Conservation (phyloP, 2,329 filamentous ascomycete genomes). For the Cercospora berteroae region DNA sequence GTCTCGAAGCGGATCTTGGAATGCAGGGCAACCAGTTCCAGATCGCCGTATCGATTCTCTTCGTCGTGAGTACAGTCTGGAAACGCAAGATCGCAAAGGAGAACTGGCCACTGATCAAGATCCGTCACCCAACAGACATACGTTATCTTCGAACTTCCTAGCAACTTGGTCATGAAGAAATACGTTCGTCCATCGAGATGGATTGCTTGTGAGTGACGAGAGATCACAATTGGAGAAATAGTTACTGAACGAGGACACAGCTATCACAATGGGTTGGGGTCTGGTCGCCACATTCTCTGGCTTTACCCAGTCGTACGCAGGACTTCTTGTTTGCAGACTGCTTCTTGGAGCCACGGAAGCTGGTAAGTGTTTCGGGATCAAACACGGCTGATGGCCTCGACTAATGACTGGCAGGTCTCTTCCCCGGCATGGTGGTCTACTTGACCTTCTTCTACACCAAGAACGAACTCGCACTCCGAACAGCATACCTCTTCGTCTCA, state of each 20-base stretch:
- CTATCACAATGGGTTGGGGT: slow-evolving; percentile 51
- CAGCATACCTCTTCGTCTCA: slow-evolving; percentile 48
- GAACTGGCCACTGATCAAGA: neutral
- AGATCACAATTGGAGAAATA: neutral
- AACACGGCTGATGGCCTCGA: no score
- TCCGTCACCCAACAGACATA: slow-evolving; percentile 9
- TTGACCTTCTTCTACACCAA: slow-evolving; percentile 50
- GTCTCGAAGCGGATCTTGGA: slow-evolving; percentile 17
- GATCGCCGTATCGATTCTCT: slow-evolving; percentile 23
- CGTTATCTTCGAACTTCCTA: slow-evolving; percentile 15
- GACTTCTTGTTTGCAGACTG: slow-evolving; percentile 15
- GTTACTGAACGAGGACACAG: slow-evolving; percentile 48
- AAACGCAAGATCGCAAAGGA: neutral
- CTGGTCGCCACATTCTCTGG: slow-evolving; percentile 18
- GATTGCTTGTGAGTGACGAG: slow-evolving; percentile 38
- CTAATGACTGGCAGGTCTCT: slow-evolving; percentile 13
- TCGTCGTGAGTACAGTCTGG: slow-evolving; percentile 11
- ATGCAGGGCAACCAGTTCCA: slow-evolving; percentile 19
- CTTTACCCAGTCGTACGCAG: slow-evolving; percentile 13
- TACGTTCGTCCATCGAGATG: slow-evolving; percentile 13
- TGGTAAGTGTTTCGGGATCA: neutral
- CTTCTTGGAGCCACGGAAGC: slow-evolving; percentile 22
- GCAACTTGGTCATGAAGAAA: slow-evolving; percentile 22
- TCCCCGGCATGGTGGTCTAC: slow-evolving; percentile 33
- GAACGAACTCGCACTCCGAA: slow-evolving; percentile 43